These are phyloP conservation scores for Euphorbia tirucalli DNA, from an alignment of 345 rosid species.

Conservation along the genomic window DNA sequence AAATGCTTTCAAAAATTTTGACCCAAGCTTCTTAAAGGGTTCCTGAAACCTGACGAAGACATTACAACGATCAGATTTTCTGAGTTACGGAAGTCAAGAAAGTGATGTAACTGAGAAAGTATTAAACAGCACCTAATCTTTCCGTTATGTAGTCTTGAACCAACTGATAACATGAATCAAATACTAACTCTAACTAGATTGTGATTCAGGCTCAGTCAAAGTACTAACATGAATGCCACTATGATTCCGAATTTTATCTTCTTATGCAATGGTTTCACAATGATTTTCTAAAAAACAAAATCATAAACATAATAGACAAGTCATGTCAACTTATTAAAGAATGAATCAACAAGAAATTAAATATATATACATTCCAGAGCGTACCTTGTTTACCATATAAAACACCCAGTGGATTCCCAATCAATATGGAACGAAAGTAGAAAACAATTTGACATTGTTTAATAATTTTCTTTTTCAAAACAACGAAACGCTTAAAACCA, in stretches of 20 bases:
- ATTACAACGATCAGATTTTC: background rate
- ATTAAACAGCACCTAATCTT: background rate
- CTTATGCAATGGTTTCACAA: background rate
- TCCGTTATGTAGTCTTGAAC: background rate
- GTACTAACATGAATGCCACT: background rate
- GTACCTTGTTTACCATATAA: background rate
- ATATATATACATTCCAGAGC: background rate
- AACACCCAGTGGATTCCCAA: background rate
- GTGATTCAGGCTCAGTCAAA: background rate
- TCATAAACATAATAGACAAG: background rate
- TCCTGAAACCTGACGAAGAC: background rate
- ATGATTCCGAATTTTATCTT: background rate
- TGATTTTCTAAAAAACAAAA: background rate
- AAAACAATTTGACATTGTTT: background rate
- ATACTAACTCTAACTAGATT: background rate
- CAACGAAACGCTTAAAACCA: background rate
- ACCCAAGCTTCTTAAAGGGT: constrained; percentile 6
- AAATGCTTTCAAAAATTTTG: background rate
- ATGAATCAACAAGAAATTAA: constrained; percentile 1
- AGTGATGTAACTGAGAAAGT: background rate
- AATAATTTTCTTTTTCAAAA: background rate
- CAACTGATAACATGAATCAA: background rate
- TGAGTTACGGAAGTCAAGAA: background rate
- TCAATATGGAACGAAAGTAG: background rate
- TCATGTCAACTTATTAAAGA: background rate